Base-by-base conservation (phyloP, 148 eudicot species). In the Suaeda aralocaspica region DNA sequence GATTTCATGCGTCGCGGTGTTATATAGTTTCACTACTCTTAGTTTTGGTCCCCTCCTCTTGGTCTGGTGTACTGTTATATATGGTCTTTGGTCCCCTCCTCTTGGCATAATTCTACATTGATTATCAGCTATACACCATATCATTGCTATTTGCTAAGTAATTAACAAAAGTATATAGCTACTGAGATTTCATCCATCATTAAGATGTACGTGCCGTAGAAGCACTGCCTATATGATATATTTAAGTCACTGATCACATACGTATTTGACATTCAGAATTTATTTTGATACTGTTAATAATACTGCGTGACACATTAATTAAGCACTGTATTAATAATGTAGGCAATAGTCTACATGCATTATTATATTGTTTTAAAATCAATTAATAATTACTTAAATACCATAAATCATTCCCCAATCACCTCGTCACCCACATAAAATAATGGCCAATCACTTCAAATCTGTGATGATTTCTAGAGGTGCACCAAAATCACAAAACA, bases 181-280 rank as follows among this genome's bases (percentile, higher is more conserved):
- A 1, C 10, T 1, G 4, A 11, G 50, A 46, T 15, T 46, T 46
- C 4, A 3, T 9, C 13, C 64, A 60, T n/a, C n/a, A 62, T 62
- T 56, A 39, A 53, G 28, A 0, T 42, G 64, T 69, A 69, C 72
- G 72, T 69, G 72, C 72, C 72, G 72, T 69, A n/a, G 72, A 69
- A 69, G 72, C 51, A 55, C 26, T 16, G 2, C 22, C 3, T 59
- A 31, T 29, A 12, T 15, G 5, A 2, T 25, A 55, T 55, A 13
- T 24, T 25, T 28, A 29, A 10, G n/a, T 57, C 50, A 46, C 5
- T 46, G 50, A 13, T 46, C 61, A 57, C 58, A 53, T 15, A 55
- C 3, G 3, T 25, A 55, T 51, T 51, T 51, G 55, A 21, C 55
- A 51, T n/a, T 18, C 9, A 51, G 2, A 7, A 0, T 7, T 51